Conservation (phyloP, 2,329 filamentous ascomycete species). For the Exserohilum rostratum region DNA sequence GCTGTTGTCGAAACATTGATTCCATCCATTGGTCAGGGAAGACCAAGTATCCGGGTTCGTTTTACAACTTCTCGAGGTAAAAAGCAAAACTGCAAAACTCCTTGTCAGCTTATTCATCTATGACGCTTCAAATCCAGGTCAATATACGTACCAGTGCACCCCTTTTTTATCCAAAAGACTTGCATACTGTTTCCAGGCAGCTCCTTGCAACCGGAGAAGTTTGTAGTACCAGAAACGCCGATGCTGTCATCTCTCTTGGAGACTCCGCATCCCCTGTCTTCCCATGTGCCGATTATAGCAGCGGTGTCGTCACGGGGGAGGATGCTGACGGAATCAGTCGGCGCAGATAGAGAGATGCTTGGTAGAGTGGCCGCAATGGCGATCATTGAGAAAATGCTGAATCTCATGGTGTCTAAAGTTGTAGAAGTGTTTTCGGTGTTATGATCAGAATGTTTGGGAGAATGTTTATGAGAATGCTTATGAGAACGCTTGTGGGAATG, state of each 20-base stretch:
- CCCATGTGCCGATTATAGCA: neutral
- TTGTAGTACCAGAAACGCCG: neutral
- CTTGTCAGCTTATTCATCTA: neutral
- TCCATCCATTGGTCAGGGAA: neutral
- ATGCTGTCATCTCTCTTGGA: neutral
- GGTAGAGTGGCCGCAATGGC: neutral
- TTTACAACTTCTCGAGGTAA: neutral
- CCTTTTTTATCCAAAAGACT: neutral
- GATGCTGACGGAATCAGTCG: neutral
- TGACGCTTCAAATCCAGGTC: neutral
- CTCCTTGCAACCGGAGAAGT: neutral
- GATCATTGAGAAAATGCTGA: neutral
- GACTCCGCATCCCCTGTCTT: neutral
- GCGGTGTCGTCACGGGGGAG: neutral
- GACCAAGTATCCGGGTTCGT: neutral
- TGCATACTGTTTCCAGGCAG: neutral
- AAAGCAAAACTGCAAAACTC: neutral
- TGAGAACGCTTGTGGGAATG: too few species aligned
- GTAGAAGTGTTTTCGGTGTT: conserved; percentile 10
- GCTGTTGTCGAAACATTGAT: neutral
- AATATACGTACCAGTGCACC: neutral
- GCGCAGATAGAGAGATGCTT: neutral
- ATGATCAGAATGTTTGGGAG: neutral
- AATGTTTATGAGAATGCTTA: neutral
- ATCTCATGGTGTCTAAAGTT: neutral